Evolutionary conservation across 306 rosid genomes (phyloP).

Genomic region (Corylus americana): DNA sequence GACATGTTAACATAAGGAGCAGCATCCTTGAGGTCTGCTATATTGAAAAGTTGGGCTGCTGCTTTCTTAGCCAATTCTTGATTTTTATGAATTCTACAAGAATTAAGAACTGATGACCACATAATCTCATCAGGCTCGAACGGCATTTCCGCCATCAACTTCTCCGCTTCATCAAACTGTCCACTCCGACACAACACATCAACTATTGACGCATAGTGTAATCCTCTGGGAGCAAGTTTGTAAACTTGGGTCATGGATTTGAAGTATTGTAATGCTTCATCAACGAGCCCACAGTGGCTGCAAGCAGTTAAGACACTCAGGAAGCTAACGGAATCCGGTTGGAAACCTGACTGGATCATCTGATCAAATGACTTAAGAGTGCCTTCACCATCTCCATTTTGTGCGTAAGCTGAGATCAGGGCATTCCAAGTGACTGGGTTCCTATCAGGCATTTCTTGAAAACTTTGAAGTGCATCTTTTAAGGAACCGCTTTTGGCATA

Average conservation of each 20-base stretch:
- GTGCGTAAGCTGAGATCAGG: slow-evolving; percentile 80
- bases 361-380: slow-evolving; percentile 64
- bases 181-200: slow-evolving; percentile 80
- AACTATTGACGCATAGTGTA: slow-evolving; percentile 74
- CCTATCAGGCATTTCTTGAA: slow-evolving; percentile 80
- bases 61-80: slow-evolving; percentile 73
- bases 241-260: slow-evolving; percentile 52
- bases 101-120: slow-evolving; percentile 82
- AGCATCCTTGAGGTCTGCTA: slow-evolving; percentile 68
- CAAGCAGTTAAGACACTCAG: slow-evolving; percentile 73
- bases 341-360: slow-evolving; percentile 72
- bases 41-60: slow-evolving; percentile 68
- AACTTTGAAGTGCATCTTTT: slow-evolving; percentile 60
- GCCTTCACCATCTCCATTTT: slow-evolving; percentile 66
- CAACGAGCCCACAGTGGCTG: slow-evolving; percentile 88
- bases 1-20: slow-evolving; percentile 80
- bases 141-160: slow-evolving; percentile 71
- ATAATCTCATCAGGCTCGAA: slow-evolving; percentile 79
- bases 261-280: slow-evolving; percentile 67
- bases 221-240: slow-evolving; percentile 63
- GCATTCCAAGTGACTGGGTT: slow-evolving; percentile 87
- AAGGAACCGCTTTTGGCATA: slow-evolving; percentile 94
- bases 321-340: slow-evolving; percentile 83
- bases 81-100: slow-evolving; percentile 86
- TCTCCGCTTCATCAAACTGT: slow-evolving; percentile 70